phyloP scores from a whole-genome alignment of 78 protist species.

The Dictyostelium citrinum region DNA sequence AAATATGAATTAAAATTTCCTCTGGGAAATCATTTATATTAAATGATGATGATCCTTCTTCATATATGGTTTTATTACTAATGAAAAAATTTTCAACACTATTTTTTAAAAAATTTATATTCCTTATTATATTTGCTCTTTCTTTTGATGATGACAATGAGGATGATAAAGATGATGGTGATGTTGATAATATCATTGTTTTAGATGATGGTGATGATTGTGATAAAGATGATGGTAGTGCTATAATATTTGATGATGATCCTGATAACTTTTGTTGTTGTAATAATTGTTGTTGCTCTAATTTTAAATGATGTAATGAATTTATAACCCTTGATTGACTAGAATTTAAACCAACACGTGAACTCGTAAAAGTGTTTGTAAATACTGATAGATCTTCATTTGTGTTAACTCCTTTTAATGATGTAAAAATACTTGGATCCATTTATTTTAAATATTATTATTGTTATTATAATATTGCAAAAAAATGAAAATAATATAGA shows the following conservation, averaged over 20 bases:
- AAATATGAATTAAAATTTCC: constrained; percentile 25
- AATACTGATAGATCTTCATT: neutral
- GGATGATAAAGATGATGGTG: neutral
- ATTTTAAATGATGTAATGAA: neutral
- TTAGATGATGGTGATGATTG: neutral
- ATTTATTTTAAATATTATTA: neutral
- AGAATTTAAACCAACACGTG: neutral
- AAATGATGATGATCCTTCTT: neutral
- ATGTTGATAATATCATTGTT: neutral
- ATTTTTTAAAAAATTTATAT: constrained; percentile 2
- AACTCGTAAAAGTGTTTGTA: neutral
- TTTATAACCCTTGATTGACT: neutral
- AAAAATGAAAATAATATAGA: too few relatives aligned
- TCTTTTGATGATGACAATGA: neutral
- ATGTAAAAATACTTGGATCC: neutral
- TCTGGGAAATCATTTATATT: constrained; percentile 38
- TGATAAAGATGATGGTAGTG: neutral
- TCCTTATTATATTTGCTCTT: neutral
- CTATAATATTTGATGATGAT: neutral
- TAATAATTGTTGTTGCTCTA: neutral
- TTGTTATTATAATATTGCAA: too few relatives aligned
- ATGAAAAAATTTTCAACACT: neutral
- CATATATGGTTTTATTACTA: neutral
- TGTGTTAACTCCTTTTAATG: neutral
- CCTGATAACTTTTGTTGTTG: neutral